Conservation (phyloP, 2,329 filamentous ascomycete species). For the Hortaea werneckii region DNA sequence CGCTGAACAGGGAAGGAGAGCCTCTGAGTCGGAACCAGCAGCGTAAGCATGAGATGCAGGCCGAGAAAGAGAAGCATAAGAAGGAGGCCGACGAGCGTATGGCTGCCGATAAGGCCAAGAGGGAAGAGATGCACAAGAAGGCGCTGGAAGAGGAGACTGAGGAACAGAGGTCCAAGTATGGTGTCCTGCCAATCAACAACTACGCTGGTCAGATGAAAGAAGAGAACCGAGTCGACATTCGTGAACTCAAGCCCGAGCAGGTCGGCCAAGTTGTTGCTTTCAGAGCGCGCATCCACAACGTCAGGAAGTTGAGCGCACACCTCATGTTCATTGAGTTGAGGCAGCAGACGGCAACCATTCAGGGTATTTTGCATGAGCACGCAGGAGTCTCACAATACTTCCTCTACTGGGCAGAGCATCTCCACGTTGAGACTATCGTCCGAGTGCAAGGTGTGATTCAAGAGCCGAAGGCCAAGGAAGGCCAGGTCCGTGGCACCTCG, state of each 20-base stretch:
- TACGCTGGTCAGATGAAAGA: conserved; percentile 43
- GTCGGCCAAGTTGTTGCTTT: conserved; percentile 55
- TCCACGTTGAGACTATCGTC: conserved; percentile 69
- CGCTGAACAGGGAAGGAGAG: conserved; percentile 41
- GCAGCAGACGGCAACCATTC: conserved; percentile 72
- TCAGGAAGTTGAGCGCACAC: conserved; percentile 70
- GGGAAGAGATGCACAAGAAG: conserved; percentile 37
- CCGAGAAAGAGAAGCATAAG: conserved; percentile 34
- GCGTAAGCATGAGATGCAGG: conserved; percentile 38
- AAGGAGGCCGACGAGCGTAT: conserved; percentile 35
- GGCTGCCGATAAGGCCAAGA: conserved; percentile 36
- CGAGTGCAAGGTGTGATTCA: conserved; percentile 66
- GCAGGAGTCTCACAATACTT: conserved; percentile 60
- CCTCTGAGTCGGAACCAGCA: conserved; percentile 40
- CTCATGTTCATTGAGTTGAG: conserved; percentile 80
- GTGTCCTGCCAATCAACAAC: conserved; percentile 47
- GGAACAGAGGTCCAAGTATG: conserved; percentile 51
- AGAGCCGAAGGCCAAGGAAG: conserved; percentile 52
- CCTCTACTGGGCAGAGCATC: conserved; percentile 77
- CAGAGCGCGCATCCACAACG: conserved; percentile 64
- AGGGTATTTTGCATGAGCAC: conserved; percentile 64
- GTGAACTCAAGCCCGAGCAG: conserved; percentile 41
- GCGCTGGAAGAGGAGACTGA: conserved; percentile 46
- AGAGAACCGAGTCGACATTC: conserved; percentile 40
- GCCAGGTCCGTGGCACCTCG: conserved; percentile 64